phyloP scores from a whole-genome alignment of 441 rosid genomes.

The Gossypium gossypioides region DNA sequence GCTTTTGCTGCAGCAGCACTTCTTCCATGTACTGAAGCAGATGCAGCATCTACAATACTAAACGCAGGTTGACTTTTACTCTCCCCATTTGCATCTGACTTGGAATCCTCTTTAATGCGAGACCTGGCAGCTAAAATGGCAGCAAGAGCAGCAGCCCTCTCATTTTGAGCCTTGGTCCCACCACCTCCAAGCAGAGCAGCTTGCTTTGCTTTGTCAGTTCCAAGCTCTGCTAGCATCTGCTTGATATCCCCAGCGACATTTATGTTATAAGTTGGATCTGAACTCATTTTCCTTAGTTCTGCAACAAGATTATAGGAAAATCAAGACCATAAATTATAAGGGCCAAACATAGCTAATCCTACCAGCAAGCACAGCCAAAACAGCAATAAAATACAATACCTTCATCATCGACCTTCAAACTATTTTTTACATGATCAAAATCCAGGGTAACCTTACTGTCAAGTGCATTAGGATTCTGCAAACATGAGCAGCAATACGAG shows the following conservation, averaged over 20 bases:
- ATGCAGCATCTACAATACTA: constrained; percentile 93
- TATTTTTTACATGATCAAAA: constrained; percentile 80
- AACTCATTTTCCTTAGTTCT: constrained; percentile 57
- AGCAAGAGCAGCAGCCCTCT: constrained; percentile 87
- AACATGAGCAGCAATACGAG: constrained; percentile 9
- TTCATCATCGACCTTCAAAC: constrained; percentile 74
- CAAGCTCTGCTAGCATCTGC: constrained; percentile 82
- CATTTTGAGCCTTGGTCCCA: constrained; percentile 84
- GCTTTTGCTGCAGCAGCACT: constrained; percentile 91
- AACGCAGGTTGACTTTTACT: constrained; percentile 36
- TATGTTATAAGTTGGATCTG: constrained; percentile 73
- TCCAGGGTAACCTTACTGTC: constrained; percentile 58
- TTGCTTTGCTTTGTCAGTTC: constrained; percentile 78
- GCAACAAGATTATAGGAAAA: constrained; percentile 17
- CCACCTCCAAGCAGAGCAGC: constrained; percentile 88
- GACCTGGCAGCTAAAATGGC: constrained; percentile 78
- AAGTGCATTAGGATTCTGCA: constrained; percentile 73
- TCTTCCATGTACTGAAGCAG: constrained; percentile 91
- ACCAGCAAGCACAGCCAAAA: not conserved
- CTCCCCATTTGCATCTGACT: constrained; percentile 45
- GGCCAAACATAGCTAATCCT: constrained; percentile 7
- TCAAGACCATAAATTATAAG: constrained; percentile 8
- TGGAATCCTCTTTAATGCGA: constrained; percentile 50
- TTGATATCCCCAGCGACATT: constrained; percentile 73
- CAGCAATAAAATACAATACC: constrained; percentile 29